Evolutionary conservation across 2,329 filamentous ascomycete genomes (phyloP).

Genomic region (Samsoniella hepiali): DNA sequence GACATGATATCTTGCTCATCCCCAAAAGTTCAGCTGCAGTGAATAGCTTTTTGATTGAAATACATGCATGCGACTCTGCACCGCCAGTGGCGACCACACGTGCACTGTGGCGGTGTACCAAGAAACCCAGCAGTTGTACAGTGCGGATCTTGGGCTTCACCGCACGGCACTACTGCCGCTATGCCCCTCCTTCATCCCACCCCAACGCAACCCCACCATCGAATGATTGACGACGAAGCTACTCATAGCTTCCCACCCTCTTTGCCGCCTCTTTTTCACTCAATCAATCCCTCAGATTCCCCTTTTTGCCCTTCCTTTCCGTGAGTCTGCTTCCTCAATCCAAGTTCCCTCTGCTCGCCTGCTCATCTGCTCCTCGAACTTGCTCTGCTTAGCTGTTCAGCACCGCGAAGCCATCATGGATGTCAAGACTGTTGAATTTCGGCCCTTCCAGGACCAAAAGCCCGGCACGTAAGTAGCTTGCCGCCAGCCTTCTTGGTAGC

Average conservation of each 20-base stretch:
- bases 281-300: constrained; percentile 21
- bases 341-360: not conserved
- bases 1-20: not conserved
- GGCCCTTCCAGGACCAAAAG: constrained; percentile 93
- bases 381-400: constrained; percentile 15
- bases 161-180: not conserved
- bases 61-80: not conserved
- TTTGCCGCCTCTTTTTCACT: constrained; percentile 20
- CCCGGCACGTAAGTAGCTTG: constrained; percentile 83
- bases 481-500: not conserved
- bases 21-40: not conserved
- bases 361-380: constrained; percentile 2
- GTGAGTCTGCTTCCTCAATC: not conserved
- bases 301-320: constrained; percentile 13
- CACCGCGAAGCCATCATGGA: constrained; percentile 54
- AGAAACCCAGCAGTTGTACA: constrained; percentile 3
- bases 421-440: constrained; percentile 73
- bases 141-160: constrained; percentile 15
- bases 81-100: constrained; percentile 3
- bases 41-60: not conserved
- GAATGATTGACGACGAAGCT: constrained; percentile 15
- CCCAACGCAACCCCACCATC: constrained; percentile 16
- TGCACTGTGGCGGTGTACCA: constrained; percentile 16
- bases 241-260: constrained; percentile 16
- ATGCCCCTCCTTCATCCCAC: constrained; percentile 17